Base-by-base conservation (phyloP, 1,139 yeast genomes). In the Saccharomyces pastorianus region DNA sequence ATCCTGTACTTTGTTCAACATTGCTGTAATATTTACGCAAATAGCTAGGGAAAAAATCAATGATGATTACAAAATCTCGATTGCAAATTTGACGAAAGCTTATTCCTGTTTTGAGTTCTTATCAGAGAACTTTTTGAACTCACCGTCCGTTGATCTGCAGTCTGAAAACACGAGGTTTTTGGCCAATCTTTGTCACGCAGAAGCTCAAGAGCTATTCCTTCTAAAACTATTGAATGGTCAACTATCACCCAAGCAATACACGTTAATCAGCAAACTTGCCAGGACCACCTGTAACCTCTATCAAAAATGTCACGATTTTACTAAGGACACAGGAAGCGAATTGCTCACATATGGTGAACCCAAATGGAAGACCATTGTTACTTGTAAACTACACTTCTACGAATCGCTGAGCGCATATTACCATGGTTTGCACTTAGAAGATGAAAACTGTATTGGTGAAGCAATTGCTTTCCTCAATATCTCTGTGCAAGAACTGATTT, bases 201-300 rank as follows among this genome's bases (percentile, higher is more conserved):
- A 93, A 68, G 88, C 95, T 2, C 97, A 90, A 67, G 97, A 93
- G 62, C 78, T 87, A 9, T 90, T 91, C 66, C 73, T 85, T 5
- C 71, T 85, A 64, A 85, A 82, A 60, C 79, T 84, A 29, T 71
- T 89, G 47, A 77, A 76, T 50, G 59, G 65, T 2, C 61, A 68
- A 1, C 61, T 62, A 20, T 60, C 67, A 1, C 53, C 72, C 50
- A 84, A 83, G 63, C 69, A 67, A 51, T 83, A 85, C 47, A 80
- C 93, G 0, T 75, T 91, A 67, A 78, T 86, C 32, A 77, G 96
- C 13, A 89, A 83, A 68, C 76, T 93, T 54, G 83, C 95, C 26
- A 73, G 79, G 53, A 78, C 89, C 3, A 76, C 93, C 0, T 73
- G 84, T 5, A 70, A 72, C 3, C 72, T 81, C 55, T 90, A 82